Conservation (phyloP, 805 yeast genomes). For the Candida tammaniensis region DNA sequence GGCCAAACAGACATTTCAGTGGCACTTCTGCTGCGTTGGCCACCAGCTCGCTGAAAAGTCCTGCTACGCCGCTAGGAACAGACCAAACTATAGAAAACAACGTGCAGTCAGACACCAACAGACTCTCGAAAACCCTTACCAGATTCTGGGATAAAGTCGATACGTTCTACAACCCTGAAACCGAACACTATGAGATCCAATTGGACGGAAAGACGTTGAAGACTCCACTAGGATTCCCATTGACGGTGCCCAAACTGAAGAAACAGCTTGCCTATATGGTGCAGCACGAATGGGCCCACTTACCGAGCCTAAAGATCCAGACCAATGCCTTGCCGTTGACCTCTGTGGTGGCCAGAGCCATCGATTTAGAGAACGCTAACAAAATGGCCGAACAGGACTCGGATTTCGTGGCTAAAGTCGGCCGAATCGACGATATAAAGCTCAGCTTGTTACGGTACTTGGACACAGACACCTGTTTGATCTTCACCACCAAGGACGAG, state of each 20-base stretch:
- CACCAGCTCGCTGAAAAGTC: too few relatives aligned
- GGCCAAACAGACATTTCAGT: too few relatives aligned
- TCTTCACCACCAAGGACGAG: slow-evolving; percentile 77
- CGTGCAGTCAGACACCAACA: slow-evolving; percentile 58
- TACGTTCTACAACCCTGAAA: slow-evolving; percentile 27
- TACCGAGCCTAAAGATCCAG: slow-evolving; percentile 64
- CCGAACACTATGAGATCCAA: slow-evolving; percentile 47
- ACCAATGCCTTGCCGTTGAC: slow-evolving; percentile 85
- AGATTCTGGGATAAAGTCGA: slow-evolving; percentile 82
- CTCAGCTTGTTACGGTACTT: slow-evolving; percentile 70
- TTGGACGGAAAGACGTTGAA: slow-evolving; percentile 74
- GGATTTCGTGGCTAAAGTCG: slow-evolving; percentile 58
- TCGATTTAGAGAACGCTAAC: slow-evolving; percentile 55
- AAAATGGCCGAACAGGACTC: slow-evolving; percentile 30
- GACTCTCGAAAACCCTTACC: slow-evolving; percentile 62
- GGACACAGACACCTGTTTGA: slow-evolving; percentile 91
- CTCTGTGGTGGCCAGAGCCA: slow-evolving; percentile 79
- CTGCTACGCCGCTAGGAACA: slow-evolving; percentile 19
- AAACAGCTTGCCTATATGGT: slow-evolving; percentile 68
- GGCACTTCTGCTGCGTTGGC: too few relatives aligned
- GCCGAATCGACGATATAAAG: slow-evolving; percentile 56
- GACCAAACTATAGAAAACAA: slow-evolving; percentile 50
- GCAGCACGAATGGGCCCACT: slow-evolving; percentile 82
- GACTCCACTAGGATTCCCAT: slow-evolving; percentile 77
- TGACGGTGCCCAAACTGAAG: slow-evolving; percentile 61